Evolutionary conservation across 345 rosid genomes (phyloP).

Genomic region (Citropsis articulata): DNA sequence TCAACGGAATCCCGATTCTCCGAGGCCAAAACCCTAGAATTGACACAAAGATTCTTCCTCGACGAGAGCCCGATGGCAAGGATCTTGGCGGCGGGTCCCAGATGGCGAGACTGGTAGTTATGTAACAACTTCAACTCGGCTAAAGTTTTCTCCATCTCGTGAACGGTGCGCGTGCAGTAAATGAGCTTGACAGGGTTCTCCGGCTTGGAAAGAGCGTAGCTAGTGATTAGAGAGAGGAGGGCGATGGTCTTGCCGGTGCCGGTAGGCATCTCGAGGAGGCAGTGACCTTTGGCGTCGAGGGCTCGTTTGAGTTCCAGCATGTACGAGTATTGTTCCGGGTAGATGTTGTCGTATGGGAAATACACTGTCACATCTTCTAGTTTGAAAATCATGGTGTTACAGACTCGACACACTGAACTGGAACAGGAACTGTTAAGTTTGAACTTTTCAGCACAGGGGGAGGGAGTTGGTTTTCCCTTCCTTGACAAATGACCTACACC

Average conservation of each 20-base stretch:
- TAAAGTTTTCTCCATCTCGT: conserved; percentile 97
- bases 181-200: conserved; percentile 71
- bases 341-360: conserved; percentile 92
- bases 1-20: conserved; percentile 97
- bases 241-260: conserved; percentile 99
- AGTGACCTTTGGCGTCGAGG: conserved; percentile 94
- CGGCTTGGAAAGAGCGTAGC: conserved; percentile 74
- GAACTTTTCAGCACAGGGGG: too few relatives aligned
- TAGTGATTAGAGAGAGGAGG: conserved; percentile 85
- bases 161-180: conserved; percentile 96
- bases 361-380: conserved; percentile 84
- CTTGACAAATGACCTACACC: too few relatives aligned
- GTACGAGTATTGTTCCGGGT: conserved; percentile 91
- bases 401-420: too few relatives aligned
- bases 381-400: conserved; percentile 66
- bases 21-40: conserved; percentile 65
- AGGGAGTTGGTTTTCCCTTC: too few relatives aligned
- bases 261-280: conserved; percentile 98
- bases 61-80: conserved; percentile 84
- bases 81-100: conserved; percentile 70
- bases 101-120: conserved; percentile 60
- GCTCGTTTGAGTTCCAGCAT: conserved; percentile 95
- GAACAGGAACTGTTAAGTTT: too few relatives aligned
- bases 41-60: conserved; percentile 87
- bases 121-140: conserved; percentile 80